Percentiles rank a stretch among this genome's conserved stretches.
These are phyloP conservation scores for Clarkia xantiana DNA, from an alignment of 345 rosid genomes.

Conservation along the genomic window DNA sequence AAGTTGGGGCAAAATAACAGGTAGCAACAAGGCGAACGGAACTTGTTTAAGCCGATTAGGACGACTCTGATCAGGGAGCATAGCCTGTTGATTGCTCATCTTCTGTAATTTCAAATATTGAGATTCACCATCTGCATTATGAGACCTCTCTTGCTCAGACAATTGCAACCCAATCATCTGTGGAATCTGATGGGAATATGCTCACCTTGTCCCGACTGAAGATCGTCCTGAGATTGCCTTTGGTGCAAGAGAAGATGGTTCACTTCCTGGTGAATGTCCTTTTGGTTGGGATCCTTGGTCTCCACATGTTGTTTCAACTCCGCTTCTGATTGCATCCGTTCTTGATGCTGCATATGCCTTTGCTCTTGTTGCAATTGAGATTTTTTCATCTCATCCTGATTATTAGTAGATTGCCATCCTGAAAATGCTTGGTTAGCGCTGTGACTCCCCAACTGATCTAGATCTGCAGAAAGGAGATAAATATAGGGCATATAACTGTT, in stretches of 20 bases:
- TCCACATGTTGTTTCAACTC: slow-evolving; percentile 30
- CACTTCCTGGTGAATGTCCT: slow-evolving; percentile 22
- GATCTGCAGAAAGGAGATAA: slow-evolving; percentile 15
- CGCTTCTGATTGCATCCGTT: slow-evolving; percentile 22
- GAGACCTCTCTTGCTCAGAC: slow-evolving; percentile 39
- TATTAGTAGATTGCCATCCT: slow-evolving; percentile 33
- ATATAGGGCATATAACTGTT: not conserved
- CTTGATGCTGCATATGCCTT: slow-evolving; percentile 33
- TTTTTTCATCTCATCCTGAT: slow-evolving; percentile 25
- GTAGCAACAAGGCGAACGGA: slow-evolving; percentile 69
- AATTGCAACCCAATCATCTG: slow-evolving; percentile 34
- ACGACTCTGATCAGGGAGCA: slow-evolving; percentile 35
- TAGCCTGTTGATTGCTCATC: slow-evolving; percentile 52
- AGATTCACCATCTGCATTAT: slow-evolving; percentile 37
- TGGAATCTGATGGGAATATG: slow-evolving; percentile 35
- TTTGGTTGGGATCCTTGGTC: slow-evolving; percentile 23
- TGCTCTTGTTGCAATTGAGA: slow-evolving; percentile 28
- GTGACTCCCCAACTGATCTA: slow-evolving; percentile 32
- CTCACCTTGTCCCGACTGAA: slow-evolving; percentile 28
- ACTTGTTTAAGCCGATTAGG: slow-evolving; percentile 46
- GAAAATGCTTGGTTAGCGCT: slow-evolving; percentile 27
- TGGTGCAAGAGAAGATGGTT: slow-evolving; percentile 24
- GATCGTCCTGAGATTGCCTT: slow-evolving; percentile 39
- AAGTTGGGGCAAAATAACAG: slow-evolving; percentile 69
- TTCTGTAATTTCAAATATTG: slow-evolving; percentile 50